Conservation (phyloP, 169 alveolate species). For the Plasmodium falciparum region DNA sequence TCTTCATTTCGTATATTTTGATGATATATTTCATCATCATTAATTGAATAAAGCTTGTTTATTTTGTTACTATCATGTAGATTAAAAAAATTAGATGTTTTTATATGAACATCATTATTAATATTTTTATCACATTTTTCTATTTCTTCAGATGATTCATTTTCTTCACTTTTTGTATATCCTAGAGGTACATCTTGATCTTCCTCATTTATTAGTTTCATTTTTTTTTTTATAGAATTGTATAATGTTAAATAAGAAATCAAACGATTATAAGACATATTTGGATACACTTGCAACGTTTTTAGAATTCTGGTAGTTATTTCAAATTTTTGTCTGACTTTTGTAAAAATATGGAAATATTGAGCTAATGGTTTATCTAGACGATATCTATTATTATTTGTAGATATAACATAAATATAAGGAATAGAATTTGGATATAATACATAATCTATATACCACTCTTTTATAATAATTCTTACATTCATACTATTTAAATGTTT, state of each 20-base stretch:
- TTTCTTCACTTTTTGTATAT: neutral
- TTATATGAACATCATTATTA: neutral
- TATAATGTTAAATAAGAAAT: conserved; percentile 16
- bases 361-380: conserved; percentile 11
- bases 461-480: conserved; percentile 25
- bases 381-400: conserved; percentile 19
- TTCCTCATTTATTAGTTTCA: neutral
- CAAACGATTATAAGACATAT: conserved; percentile 12
- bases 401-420: conserved; percentile 29
- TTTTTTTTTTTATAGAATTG: conserved; percentile 5
- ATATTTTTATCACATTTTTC: neutral
- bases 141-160: neutral
- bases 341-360: conserved; percentile 19
- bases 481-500: conserved; percentile 23
- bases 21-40: too few species aligned
- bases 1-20: neutral
- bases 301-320: conserved; percentile 32
- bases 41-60: neutral
- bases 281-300: conserved; percentile 15
- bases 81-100: neutral
- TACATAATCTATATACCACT: conserved; percentile 51
- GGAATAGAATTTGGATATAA: conserved; percentile 13
- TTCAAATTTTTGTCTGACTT: conserved; percentile 30
- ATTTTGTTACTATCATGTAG: neutral
- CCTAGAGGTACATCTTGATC: neutral